Evolutionary conservation across 495 filamentous ascomycete genomes (phyloP), one percentile per base, ranked within the genome.

Genomic region (Lentithecium fluviatile): DNA sequence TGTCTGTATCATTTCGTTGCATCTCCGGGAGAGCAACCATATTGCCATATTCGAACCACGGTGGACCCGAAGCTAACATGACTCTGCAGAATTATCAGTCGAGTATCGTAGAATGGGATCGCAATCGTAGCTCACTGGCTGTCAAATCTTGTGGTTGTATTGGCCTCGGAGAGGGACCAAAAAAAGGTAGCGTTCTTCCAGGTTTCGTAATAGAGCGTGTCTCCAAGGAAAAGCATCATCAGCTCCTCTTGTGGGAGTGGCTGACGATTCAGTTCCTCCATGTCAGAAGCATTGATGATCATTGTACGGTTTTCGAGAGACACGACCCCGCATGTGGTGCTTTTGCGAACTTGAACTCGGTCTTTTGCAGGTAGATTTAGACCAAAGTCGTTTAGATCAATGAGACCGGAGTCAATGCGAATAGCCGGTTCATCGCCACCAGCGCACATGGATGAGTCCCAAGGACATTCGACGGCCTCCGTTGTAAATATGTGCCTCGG

Each of bases 361-460:
- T 61, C 58, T 6, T 25, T 48, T 7, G 13, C 2, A 17, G 49
- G 12, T 1, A 61, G n/a, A 19, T 61, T 61, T 12, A 61, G n/a
- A 2, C 58, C 58, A 19, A 61, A 61, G n/a, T 53, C 38, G n/a
- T 49, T 47, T 7, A 61, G 6, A 42, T 61, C 40, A 6, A 61
- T 17, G 21, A 61, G 43, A 4, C 58, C 58, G 2, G 58, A 61
- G 48, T 60, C 56, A 2, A 60, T 2, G 15, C 25, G 20, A 2
- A 60, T n/a, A 11, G 56, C 56, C 1, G 56, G 46, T 1, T 19
- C 11, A 21, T 29, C 34, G 19, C 19, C 21, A 7, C 19, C 29
- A 29, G 29, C 19, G 36, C 51, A 62, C 7, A 51, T 42, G 12
- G 25, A 17, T 10, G 49, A 17, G 45, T 52, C 47, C 13, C 43